Evolutionary conservation across 495 filamentous ascomycete species (phyloP).

Genomic region (Amphirosellinia nigrospora): DNA sequence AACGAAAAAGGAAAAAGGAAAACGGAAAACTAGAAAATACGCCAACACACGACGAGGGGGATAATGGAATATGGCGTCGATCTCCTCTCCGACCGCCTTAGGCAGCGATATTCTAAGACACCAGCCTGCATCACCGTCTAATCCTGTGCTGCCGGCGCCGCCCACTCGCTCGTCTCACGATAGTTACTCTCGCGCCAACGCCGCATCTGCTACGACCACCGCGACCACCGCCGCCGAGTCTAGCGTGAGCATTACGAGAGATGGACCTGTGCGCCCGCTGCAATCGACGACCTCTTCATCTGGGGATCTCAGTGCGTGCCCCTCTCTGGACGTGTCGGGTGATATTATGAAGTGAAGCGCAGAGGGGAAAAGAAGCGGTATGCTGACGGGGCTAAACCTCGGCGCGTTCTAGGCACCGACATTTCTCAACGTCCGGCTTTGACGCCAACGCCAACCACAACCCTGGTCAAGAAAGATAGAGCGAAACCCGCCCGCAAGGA

Average conservation of each 20-base stretch:
- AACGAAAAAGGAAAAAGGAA: not conserved
- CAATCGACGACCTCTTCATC: conserved; percentile 11
- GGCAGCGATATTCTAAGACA: conserved; percentile 17
- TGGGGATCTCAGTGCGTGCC: conserved; percentile 23
- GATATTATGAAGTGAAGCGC: not conserved
- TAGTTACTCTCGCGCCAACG: not conserved
- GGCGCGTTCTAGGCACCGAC: conserved; percentile 32
- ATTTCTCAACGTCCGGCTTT: conserved; percentile 18
- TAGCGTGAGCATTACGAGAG: conserved; percentile 4
- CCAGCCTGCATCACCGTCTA: not conserved
- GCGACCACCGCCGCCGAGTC: not conserved
- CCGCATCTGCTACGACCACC: not conserved
- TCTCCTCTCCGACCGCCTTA: conserved; percentile 9
- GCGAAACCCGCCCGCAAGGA: conserved; percentile 35
- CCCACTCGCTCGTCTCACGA: conserved; percentile 7
- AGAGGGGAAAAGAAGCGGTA: not conserved
- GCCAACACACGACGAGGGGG: not conserved
- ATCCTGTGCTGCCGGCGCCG: not conserved
- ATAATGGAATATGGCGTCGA: conserved; percentile 28
- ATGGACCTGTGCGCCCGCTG: not conserved
- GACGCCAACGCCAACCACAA: conserved; percentile 27
- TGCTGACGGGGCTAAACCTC: conserved; percentile 19
- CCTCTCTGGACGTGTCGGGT: not conserved
- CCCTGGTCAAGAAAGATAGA: conserved; percentile 30
- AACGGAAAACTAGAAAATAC: not conserved